phyloP scores from a whole-genome alignment of 331 rosid genomes.

The Saraca asoca region DNA sequence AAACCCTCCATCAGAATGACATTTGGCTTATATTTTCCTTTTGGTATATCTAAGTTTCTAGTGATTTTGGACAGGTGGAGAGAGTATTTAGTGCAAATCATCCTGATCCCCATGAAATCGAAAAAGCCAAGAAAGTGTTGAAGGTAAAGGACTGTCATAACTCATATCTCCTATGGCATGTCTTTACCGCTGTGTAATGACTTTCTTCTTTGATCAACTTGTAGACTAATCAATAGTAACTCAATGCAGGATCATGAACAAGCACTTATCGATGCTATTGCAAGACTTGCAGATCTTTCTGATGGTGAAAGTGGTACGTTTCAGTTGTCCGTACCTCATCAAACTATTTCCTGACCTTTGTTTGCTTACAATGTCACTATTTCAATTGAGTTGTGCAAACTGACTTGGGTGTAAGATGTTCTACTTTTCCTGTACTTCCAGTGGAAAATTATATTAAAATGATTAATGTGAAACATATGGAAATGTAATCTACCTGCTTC shows the following conservation, averaged over 20 bases:
- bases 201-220: conserved; percentile 22
- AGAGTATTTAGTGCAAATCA: conserved; percentile 76
- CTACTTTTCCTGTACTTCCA: neutral
- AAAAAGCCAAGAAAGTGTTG: conserved; percentile 77
- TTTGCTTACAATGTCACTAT: neutral
- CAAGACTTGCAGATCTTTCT: conserved; percentile 70
- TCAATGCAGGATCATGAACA: conserved; percentile 83
- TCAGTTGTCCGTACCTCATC: conserved; percentile 24
- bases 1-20: conserved; percentile 10
- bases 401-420: conserved; percentile 4
- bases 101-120: conserved; percentile 82
- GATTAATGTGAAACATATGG: conserved; percentile 7
- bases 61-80: conserved; percentile 65
- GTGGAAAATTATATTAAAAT: neutral
- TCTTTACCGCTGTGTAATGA: neutral
- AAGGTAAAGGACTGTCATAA: conserved; percentile 49
- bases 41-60: conserved; percentile 9
- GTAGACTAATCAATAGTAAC: conserved; percentile 19
- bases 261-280: conserved; percentile 82
- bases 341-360: conserved; percentile 1
- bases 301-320: conserved; percentile 81
- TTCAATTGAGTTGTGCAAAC: neutral
- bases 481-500: neutral
- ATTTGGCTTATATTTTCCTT: conserved; percentile 25
- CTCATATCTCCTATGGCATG: neutral